Percentiles rank a stretch among this genome's conserved stretches.
These are phyloP conservation scores for Aphanomyces stellatus DNA, from an alignment of 352 stramenopile genomes.

Conservation along the genomic window DNA sequence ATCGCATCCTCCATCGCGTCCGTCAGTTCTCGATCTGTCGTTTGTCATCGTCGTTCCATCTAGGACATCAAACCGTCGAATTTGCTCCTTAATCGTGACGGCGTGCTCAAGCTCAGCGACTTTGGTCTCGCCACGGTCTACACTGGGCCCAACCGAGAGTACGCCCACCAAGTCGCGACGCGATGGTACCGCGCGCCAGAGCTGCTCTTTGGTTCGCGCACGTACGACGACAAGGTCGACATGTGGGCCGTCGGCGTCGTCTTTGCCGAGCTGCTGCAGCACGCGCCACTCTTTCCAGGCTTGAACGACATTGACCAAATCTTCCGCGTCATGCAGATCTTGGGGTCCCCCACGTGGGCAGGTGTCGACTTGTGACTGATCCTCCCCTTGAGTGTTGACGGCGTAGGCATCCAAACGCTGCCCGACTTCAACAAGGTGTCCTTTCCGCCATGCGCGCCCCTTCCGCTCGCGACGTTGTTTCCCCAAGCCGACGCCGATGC, in stretches of 20 bases:
- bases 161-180: conserved; percentile 71
- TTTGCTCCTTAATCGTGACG: conserved; percentile 38
- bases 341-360: conserved; percentile 31
- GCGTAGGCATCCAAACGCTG: conserved; percentile 28
- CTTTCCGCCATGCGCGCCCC: conserved; percentile 44
- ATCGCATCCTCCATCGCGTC: conserved; percentile 57
- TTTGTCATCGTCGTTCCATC: neutral
- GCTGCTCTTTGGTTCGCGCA: conserved; percentile 55
- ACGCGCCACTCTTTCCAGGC: conserved; percentile 59
- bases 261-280: conserved; percentile 51
- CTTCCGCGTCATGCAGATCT: conserved; percentile 54
- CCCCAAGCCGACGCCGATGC: conserved; percentile 32
- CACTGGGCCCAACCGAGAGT: conserved; percentile 25
- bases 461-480: conserved; percentile 37
- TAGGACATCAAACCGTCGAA: conserved; percentile 74
- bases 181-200: conserved; percentile 78
- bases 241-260: conserved; percentile 66
- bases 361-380: neutral
- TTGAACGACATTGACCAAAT: conserved; percentile 80
- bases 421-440: conserved; percentile 64
- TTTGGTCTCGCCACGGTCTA: conserved; percentile 74
- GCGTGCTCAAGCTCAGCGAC: conserved; percentile 65
- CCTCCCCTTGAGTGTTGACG: conserved; percentile 9
- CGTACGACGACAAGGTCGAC: conserved; percentile 56
- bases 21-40: neutral